phyloP scores from a whole-genome alignment of 83 land plant genomes.

The Picea engelmannii region DNA sequence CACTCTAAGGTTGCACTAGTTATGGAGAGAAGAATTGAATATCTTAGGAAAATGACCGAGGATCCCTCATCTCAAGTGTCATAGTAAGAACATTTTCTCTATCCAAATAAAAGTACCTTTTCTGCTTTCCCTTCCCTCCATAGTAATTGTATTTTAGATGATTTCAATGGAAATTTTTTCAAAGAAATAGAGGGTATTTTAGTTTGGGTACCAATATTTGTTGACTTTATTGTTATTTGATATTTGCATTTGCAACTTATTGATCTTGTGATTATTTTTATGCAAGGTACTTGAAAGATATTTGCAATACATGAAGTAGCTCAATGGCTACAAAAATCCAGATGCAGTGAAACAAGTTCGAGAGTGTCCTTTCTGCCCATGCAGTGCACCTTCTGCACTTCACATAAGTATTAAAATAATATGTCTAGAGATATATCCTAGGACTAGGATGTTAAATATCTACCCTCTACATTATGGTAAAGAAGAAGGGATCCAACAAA shows the following conservation, averaged over 20 bases:
- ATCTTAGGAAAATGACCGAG: conserved; percentile 70
- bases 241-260: conserved; percentile 1
- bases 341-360: conserved; percentile 96
- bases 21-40: conserved; percentile 76
- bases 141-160: neutral
- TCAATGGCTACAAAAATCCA: conserved; percentile 89
- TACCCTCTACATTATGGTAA: no score
- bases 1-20: conserved; percentile 84
- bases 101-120: neutral
- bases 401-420: no score
- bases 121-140: neutral
- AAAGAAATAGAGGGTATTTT: neutral
- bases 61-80: conserved; percentile 83
- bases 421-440: no score
- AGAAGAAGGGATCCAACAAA: no score
- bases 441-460: no score
- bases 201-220: neutral
- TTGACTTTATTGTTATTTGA: neutral
- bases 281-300: conserved; percentile 94
- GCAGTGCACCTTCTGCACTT: no score
- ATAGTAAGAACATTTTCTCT: conserved; percentile 46
- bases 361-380: conserved; percentile 68
- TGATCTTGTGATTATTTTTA: neutral
- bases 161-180: neutral
- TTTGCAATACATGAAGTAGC: conserved; percentile 88